Conservation (phyloP, 768 basidiomycete genomes). For the Xanthoconium purpureum region DNA sequence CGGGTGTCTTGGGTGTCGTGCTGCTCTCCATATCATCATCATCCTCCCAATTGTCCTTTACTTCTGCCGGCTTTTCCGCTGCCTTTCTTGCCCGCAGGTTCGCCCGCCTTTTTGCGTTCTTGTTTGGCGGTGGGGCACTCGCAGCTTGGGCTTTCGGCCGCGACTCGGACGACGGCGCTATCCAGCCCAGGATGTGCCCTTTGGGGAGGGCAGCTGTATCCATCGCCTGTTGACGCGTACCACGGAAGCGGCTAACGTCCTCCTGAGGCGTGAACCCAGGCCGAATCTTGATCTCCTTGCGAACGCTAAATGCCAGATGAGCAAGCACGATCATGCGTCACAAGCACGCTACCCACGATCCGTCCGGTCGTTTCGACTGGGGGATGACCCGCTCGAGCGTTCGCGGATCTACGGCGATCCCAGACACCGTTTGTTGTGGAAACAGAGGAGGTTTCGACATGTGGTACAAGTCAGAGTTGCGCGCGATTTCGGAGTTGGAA, state of each 20-base stretch:
- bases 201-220: conserved; percentile 64
- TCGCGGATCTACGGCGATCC: conserved; percentile 81
- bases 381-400: conserved; percentile 89
- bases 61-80: conserved; percentile 48
- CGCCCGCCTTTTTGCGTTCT: conserved; percentile 80
- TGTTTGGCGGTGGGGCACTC: conserved; percentile 48
- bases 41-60: conserved; percentile 80
- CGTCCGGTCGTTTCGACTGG: conserved; percentile 76
- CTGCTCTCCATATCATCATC: conserved; percentile 50
- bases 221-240: conserved; percentile 70
- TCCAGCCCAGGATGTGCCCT: conserved; percentile 83
- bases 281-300: conserved; percentile 85
- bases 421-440: conserved; percentile 66
- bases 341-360: conserved; percentile 53
- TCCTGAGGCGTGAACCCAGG: conserved; percentile 95
- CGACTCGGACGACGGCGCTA: conserved; percentile 51
- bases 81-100: conserved; percentile 72
- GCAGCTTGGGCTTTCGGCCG: conserved; percentile 31
- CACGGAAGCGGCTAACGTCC: conserved; percentile 83
- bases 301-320: conserved; percentile 47
- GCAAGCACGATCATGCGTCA: conserved; percentile 7
- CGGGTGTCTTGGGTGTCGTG: conserved; percentile 21
- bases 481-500: conserved; percentile 31
- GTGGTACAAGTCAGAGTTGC: conserved; percentile 7
- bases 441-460: conserved; percentile 80